These are phyloP conservation scores for Cladosporium oxysporum DNA, from an alignment of 2,329 filamentous ascomycete genomes.

Conservation along the genomic window DNA sequence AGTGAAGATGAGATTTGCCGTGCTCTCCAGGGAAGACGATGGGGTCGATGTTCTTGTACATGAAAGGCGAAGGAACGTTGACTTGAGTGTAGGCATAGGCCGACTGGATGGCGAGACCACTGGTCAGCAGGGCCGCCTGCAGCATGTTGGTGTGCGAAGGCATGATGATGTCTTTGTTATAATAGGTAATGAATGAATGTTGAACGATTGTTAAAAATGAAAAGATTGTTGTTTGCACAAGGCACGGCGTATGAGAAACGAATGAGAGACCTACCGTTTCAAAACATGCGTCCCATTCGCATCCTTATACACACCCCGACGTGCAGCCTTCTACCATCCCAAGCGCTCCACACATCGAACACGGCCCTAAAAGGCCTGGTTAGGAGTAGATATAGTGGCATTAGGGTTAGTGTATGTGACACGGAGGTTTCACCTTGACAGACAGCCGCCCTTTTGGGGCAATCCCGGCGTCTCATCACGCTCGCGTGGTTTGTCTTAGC, in stretches of 20 bases:
- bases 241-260: not conserved
- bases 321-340: not conserved
- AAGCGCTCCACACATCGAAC: not conserved
- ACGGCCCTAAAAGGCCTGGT: not conserved
- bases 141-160: conserved; percentile 33
- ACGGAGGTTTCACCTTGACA: not conserved
- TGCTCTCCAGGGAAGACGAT: conserved; percentile 46
- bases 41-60: conserved; percentile 50
- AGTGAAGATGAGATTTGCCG: conserved; percentile 45
- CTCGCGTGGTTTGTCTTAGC: conserved; percentile 1
- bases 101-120: conserved; percentile 30
- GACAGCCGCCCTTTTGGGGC: not conserved
- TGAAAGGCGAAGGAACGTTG: conserved; percentile 39
- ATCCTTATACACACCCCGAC: not conserved
- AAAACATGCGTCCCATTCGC: not conserved
- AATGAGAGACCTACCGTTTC: not conserved
- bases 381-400: not conserved
- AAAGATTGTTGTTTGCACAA: not conserved
- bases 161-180: conserved; percentile 32
- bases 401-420: not conserved
- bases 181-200: conserved; percentile 20
- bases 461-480: conserved; percentile 7
- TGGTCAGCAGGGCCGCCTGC: conserved; percentile 29
- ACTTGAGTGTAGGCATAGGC: conserved; percentile 40
- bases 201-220: not conserved